These are phyloP conservation scores for Fusarium tjaetaba DNA, from an alignment of 2,329 filamentous ascomycete species.

Conservation along the genomic window DNA sequence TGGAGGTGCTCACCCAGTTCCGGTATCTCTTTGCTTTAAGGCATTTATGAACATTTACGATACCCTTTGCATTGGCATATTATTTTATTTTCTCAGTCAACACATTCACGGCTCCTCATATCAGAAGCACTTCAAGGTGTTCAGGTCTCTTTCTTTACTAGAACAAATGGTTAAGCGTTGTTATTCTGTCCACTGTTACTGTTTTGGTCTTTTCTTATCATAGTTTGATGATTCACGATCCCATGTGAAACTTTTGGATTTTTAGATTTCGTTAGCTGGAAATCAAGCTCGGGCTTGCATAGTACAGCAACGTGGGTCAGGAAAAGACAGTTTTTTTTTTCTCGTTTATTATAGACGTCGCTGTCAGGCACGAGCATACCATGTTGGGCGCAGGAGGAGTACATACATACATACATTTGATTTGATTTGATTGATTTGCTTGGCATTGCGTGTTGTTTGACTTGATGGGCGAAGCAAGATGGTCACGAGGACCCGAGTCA, in stretches of 20 bases:
- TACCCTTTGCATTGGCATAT: constrained; percentile 27
- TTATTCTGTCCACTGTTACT: neutral
- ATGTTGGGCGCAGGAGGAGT: constrained; percentile 7
- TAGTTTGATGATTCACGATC: constrained; percentile 27
- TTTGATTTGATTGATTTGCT: neutral
- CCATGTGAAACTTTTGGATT: constrained; percentile 8
- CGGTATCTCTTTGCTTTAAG: constrained; percentile 22
- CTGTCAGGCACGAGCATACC: constrained; percentile 21
- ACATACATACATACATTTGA: neutral
- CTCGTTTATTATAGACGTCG: constrained; percentile 7
- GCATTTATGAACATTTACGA: constrained; percentile 36
- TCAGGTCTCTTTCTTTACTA: constrained; percentile 7
- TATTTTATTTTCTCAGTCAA: neutral
- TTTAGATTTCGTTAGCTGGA: constrained; percentile 23
- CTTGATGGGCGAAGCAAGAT: neutral
- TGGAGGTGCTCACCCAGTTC: neutral
- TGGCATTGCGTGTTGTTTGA: neutral
- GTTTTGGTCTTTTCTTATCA: constrained; percentile 6
- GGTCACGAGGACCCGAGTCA: neutral
- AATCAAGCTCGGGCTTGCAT: constrained; percentile 15
- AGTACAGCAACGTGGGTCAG: constrained; percentile 18
- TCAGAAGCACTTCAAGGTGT: constrained; percentile 37
- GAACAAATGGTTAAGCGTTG: constrained; percentile 8
- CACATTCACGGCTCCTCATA: neutral
- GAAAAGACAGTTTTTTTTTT: neutral